Base-by-base conservation (phyloP, 768 basidiomycete species). In the Phlebiopsis flavidoalba region DNA sequence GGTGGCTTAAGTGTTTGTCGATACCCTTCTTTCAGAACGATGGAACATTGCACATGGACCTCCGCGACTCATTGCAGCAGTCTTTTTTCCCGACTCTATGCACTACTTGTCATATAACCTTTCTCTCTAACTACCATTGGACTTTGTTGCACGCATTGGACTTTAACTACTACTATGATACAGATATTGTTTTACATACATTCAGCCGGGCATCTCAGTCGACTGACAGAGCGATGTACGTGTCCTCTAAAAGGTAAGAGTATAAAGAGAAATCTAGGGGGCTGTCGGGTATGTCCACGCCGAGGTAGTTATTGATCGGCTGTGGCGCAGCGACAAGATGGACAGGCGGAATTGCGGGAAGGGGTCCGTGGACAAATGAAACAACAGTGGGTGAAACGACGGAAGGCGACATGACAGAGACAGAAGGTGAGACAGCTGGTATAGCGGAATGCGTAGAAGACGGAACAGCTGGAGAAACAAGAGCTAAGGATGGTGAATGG, bases 1-100 rank as follows among this genome's bases (percentile, higher is more conserved):
- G 49, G 72, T 71, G n/a, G 54, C 40, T 12, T 55, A 55, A 37
- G 33, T 33, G 21, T 1, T 17, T 35, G 7, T 35, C 11, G 17
- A 35, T 35, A 1, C 12, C 17, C 40, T 43, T 31, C 26, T 31
- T 31, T 43, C 40, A 43, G 40, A 43, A 17, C 40, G 40, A 43
- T 43, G 12, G 40, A 17, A 43, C 40, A 43, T 17, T 17, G 17
- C 40, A 43, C 40, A 43, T 43, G 40, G 40, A 53, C 35, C 15
- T 53, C 14, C n/a, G 36, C 52, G 52, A 53, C 31, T n/a, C 1
- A 12, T 53, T 53, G 52, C 52, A 35, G 15, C 8, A n/a, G 26
- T 14, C 36, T n/a, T 11, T 1, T 36, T 53, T 21, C 52, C 19
- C 19, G 14, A 3, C 17, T 43, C 52, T 15, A n/a, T 53, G 21